Conservation (phyloP, 441 rosid genomes). For the Biscutella auriculata region DNA sequence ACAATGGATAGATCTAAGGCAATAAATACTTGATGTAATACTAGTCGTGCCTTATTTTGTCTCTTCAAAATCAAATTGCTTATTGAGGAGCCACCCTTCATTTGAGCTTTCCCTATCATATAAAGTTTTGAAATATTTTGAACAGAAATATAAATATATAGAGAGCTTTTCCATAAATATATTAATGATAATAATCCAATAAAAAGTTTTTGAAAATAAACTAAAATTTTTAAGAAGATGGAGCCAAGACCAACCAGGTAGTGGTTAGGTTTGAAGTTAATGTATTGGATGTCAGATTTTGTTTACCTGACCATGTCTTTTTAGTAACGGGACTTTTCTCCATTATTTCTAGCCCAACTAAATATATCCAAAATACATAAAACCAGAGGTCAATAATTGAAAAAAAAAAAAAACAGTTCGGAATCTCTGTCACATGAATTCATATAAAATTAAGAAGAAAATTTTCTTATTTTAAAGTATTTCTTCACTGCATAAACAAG, state of each 20-base stretch:
- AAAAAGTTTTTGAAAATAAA: conserved; percentile 5
- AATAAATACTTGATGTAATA: conserved; percentile 20
- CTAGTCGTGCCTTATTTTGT: conserved; percentile 22
- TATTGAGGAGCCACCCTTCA: conserved; percentile 18
- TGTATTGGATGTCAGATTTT: conserved; percentile 24
- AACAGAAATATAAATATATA: neutral
- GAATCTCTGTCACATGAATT: too few species aligned
- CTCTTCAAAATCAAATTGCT: conserved; percentile 22
- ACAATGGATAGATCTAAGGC: conserved; percentile 12
- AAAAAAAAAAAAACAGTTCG: too few species aligned
- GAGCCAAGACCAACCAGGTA: conserved; percentile 24
- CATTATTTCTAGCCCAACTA: conserved; percentile 14
- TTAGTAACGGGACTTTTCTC: conserved; percentile 13
- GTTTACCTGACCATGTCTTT: conserved; percentile 25
- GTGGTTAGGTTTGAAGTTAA: conserved; percentile 39
- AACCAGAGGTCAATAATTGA: neutral
- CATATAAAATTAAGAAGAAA: too few species aligned
- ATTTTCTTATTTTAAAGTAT: too few species aligned
- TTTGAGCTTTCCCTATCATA: conserved; percentile 22
- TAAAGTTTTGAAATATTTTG: conserved; percentile 1
- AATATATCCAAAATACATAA: neutral
- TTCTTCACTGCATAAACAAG: too few species aligned
- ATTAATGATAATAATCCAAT: neutral
- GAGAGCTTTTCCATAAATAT: neutral
- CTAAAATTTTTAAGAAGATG: conserved; percentile 13